A percentile compares a stretch with the other conserved stretches of the same genome.
These are phyloP conservation scores for Ascoidea rubescens DNA, from an alignment of 805 yeast genomes.

Conservation along the genomic window DNA sequence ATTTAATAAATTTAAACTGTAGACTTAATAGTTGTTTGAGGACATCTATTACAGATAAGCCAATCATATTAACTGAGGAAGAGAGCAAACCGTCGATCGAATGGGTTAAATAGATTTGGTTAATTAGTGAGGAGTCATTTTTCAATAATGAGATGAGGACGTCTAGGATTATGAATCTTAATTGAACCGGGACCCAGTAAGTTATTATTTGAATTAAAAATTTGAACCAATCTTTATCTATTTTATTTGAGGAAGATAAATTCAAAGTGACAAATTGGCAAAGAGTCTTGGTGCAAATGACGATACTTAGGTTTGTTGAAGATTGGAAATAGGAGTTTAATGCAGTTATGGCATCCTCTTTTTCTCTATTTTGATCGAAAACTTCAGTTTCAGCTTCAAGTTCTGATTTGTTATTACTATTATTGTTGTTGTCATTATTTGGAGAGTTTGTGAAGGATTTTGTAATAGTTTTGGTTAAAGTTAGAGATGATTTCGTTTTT, in stretches of 20 bases:
- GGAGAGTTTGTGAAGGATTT: too few relatives aligned
- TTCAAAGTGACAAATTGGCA: slow-evolving; percentile 25
- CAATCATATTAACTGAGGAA: slow-evolving; percentile 73
- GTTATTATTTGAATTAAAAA: slow-evolving; percentile 50
- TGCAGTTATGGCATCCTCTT: slow-evolving; percentile 20
- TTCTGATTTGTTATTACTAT: slow-evolving; percentile 2
- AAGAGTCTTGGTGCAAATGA: slow-evolving; percentile 39
- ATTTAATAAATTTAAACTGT: slow-evolving; percentile 22
- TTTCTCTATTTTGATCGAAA: background rate
- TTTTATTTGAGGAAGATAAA: slow-evolving; percentile 15
- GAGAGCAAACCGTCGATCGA: slow-evolving; percentile 47
- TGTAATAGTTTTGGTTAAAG: too few relatives aligned
- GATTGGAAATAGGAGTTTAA: slow-evolving; percentile 54
- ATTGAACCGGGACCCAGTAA: slow-evolving; percentile 69
- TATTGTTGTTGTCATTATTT: background rate
- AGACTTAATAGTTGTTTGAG: slow-evolving; percentile 41
- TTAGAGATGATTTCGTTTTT: too few relatives aligned
- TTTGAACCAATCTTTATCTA: slow-evolving; percentile 33
- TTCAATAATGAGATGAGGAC: slow-evolving; percentile 26
- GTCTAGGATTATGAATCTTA: slow-evolving; percentile 50
- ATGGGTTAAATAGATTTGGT: slow-evolving; percentile 22
- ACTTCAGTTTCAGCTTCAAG: slow-evolving; percentile 11
- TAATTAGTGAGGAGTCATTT: slow-evolving; percentile 1
- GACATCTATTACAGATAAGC: slow-evolving; percentile 73
- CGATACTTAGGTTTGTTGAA: slow-evolving; percentile 43